Percentiles rank a stretch among this genome's conserved stretches.
phyloP scores from a whole-genome alignment of 2,329 filamentous ascomycete species.

The Aspergillus piperis region DNA sequence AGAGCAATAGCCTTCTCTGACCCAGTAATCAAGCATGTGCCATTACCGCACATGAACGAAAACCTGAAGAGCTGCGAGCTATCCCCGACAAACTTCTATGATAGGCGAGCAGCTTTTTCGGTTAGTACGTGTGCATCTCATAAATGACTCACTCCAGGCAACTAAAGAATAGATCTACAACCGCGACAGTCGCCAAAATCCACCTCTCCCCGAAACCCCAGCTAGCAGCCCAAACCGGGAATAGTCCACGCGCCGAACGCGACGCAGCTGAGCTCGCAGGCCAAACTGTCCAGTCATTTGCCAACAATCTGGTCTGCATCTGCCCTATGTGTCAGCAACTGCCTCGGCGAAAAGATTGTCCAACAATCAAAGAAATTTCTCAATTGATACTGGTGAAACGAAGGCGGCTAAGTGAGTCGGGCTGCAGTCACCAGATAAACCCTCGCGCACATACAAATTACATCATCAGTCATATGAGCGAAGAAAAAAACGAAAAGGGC shows the following conservation, averaged over 20 bases:
- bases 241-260: neutral
- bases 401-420: too few relatives aligned
- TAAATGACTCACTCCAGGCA: neutral
- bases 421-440: neutral
- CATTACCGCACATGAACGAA: too few relatives aligned
- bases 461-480: neutral
- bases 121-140: neutral
- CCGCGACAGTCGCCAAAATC: conserved; percentile 4
- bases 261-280: neutral
- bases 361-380: neutral
- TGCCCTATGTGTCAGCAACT: neutral
- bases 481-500: neutral
- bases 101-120: neutral
- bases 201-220: neutral
- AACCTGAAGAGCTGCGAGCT: too few relatives aligned
- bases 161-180: neutral
- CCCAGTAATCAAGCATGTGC: too few relatives aligned
- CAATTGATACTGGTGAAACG: too few relatives aligned
- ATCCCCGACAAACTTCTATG: neutral
- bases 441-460: neutral
- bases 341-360: neutral
- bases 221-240: too few relatives aligned
- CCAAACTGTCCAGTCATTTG: neutral
- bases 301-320: neutral
- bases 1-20: too few relatives aligned